These are phyloP conservation scores for Guyanaporus albipodus DNA, from an alignment of 768 basidiomycete genomes.

Conservation along the genomic window DNA sequence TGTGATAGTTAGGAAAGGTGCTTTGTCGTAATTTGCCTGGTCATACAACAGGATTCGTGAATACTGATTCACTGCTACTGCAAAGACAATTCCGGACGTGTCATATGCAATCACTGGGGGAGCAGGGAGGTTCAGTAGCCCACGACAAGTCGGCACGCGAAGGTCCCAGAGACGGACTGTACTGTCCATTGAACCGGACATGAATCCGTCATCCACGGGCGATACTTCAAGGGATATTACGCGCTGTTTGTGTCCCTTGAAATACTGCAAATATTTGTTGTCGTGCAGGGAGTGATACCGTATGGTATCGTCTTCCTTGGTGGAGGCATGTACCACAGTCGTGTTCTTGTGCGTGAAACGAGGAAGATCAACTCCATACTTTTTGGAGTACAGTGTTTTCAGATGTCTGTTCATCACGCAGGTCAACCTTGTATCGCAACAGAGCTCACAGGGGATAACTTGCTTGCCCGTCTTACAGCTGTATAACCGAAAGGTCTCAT, in stretches of 20 bases:
- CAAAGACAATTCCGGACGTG: conserved; percentile 76
- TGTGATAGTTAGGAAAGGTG: conserved; percentile 80
- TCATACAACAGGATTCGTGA: conserved; percentile 84
- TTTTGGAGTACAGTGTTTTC: conserved; percentile 86
- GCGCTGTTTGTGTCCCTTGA: conserved; percentile 86
- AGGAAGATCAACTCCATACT: conserved; percentile 93
- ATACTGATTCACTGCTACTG: conserved; percentile 79
- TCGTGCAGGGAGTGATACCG: conserved; percentile 94
- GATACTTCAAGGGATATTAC: conserved; percentile 91
- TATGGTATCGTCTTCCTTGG: conserved; percentile 92
- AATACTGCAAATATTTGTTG: conserved; percentile 95
- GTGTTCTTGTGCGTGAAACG: conserved; percentile 91
- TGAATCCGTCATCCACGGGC: conserved; percentile 91
- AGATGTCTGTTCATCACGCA: conserved; percentile 46
- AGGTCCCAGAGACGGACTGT: conserved; percentile 97
- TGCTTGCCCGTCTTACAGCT: conserved; percentile 90
- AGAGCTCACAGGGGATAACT: conserved; percentile 41
- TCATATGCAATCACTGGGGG: conserved; percentile 84
- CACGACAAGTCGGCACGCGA: conserved; percentile 71
- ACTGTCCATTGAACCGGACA: conserved; percentile 91
- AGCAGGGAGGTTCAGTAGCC: conserved; percentile 70
- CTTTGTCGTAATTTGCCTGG: conserved; percentile 82
- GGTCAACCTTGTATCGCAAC: conserved; percentile 27
- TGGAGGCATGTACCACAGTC: conserved; percentile 84
- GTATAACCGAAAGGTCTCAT: conserved; percentile 88